phyloP scores from a whole-genome alignment of 1,139 yeast genomes.

The Protomyces inundatus region DNA sequence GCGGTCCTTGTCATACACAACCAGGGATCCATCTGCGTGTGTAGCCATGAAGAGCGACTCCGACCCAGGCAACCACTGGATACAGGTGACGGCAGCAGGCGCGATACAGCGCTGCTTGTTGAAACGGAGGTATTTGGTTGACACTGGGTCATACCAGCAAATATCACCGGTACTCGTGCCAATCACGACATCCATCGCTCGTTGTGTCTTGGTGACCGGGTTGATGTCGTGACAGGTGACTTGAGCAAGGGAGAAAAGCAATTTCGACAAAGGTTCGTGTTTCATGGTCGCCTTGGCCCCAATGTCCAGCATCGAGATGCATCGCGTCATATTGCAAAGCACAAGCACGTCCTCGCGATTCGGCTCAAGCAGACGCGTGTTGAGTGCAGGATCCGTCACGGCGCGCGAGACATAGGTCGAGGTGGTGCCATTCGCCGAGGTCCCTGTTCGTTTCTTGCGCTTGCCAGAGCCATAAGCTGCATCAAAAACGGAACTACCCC shows the following conservation, averaged over 20 bases:
- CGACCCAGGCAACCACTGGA: constrained; percentile 44
- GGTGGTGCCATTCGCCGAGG: constrained; percentile 35
- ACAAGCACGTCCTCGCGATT: constrained; percentile 36
- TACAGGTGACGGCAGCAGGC: constrained; percentile 39
- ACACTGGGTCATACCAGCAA: constrained; percentile 51
- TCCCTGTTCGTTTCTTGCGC: constrained; percentile 17
- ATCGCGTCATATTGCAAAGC: constrained; percentile 41
- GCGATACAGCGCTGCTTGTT: constrained; percentile 46
- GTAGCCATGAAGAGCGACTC: constrained; percentile 42
- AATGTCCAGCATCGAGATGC: constrained; percentile 40
- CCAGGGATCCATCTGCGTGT: constrained; percentile 43
- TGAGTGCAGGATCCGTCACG: constrained; percentile 40
- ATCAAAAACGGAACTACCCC: constrained; percentile 17
- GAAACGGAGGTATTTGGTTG: constrained; percentile 48
- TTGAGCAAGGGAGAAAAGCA: constrained; percentile 42
- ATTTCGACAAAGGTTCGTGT: constrained; percentile 42
- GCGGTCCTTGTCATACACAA: constrained; percentile 43
- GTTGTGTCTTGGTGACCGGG: constrained; percentile 39
- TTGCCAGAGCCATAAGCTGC: background rate
- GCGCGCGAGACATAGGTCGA: constrained; percentile 42
- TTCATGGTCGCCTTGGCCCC: constrained; percentile 32
- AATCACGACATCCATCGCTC: constrained; percentile 46
- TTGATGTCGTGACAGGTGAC: constrained; percentile 44
- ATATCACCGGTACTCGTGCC: constrained; percentile 54
- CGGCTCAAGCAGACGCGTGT: constrained; percentile 38